A percentile compares a stretch with the other conserved stretches of the same genome.
Evolutionary conservation across 345 rosid species (phyloP).

Genomic region (Linum lewisii): DNA sequence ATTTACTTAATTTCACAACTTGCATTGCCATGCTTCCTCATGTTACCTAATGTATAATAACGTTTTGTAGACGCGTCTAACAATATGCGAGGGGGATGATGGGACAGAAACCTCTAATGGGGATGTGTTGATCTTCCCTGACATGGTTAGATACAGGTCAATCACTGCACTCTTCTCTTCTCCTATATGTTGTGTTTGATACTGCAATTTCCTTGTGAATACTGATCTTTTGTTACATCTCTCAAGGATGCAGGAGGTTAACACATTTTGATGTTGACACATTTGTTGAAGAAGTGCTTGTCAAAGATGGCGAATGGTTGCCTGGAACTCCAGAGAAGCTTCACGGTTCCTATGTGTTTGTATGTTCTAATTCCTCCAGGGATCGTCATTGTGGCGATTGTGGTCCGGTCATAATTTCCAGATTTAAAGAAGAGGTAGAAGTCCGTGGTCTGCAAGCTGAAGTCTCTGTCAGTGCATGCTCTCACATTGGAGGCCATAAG

Average conservation of each 20-base stretch:
- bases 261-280: slow-evolving; percentile 99
- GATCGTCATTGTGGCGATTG: slow-evolving; percentile 89
- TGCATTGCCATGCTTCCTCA: neutral
- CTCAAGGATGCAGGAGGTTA: slow-evolving; percentile 47
- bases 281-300: slow-evolving; percentile 95
- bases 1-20: neutral
- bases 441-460: slow-evolving; percentile 59
- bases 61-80: slow-evolving; percentile 57
- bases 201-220: slow-evolving; percentile 10
- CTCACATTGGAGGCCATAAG: slow-evolving; percentile 92
- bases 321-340: slow-evolving; percentile 85
- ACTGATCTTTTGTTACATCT: slow-evolving; percentile 14
- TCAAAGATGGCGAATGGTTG: slow-evolving; percentile 84
- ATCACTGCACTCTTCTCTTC: slow-evolving; percentile 5
- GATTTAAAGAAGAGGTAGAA: slow-evolving; percentile 85
- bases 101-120: slow-evolving; percentile 97
- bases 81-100: slow-evolving; percentile 97
- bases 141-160: slow-evolving; percentile 96
- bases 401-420: slow-evolving; percentile 72
- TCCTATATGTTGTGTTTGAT: slow-evolving; percentile 3
- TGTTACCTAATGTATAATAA: neutral
- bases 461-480: slow-evolving; percentile 92
- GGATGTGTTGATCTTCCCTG: slow-evolving; percentile 92
- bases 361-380: slow-evolving; percentile 86
- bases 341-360: slow-evolving; percentile 75